Base-by-base conservation (phyloP, 2,329 filamentous ascomycete species). In the Talaromyces verruculosus region DNA sequence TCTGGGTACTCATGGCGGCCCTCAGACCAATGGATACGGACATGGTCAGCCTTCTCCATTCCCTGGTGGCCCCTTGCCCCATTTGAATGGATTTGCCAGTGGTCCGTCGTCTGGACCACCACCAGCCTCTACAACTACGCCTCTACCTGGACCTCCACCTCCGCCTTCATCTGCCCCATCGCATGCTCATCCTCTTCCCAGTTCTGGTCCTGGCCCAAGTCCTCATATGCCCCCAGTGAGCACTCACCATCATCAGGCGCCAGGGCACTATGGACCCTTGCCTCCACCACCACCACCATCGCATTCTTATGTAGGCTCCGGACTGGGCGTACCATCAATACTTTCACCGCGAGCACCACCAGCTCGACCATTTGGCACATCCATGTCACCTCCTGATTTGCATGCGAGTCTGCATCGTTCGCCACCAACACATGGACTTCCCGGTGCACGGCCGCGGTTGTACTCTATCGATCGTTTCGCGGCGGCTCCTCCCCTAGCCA, bases 141-240 rank as follows among this genome's bases (percentile, higher is more conserved):
- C 74, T 77, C 4, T 70, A 61, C 71, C 78, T 61, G 79, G 80
- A 67, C 75, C 79, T 39, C 78, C 78, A 65, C 76, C 79, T 39
- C 78, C 78, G 65, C 76, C 61, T 55, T 45, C 70, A 59, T 71
- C 78, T 60, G 79, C 80, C 67, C 75, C 79, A 37, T 78, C 78
- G 65, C 77, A 59, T 43, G 25, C 33, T 55, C 66, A 65, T 57
- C 33, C 61, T 25, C 55, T 39, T 58, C 61, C 63, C 25, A 58
- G 61, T 51, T 69, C 65, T 35, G 59, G 58, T 19, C 63, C 63
- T 35, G 63, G 57, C 25, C 69, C 80, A 6, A 77, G 81, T 5
- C 72, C 79, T 3, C 58, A 41, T 19, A 70, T 78, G 49, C 71
- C 86, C 82, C 81, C 83, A 64, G 82, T 83, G 22, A 80, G 81